These are phyloP conservation scores for Austroboletus rostrupii DNA, from an alignment of 1,284 basidiomycete genomes.

Conservation along the genomic window DNA sequence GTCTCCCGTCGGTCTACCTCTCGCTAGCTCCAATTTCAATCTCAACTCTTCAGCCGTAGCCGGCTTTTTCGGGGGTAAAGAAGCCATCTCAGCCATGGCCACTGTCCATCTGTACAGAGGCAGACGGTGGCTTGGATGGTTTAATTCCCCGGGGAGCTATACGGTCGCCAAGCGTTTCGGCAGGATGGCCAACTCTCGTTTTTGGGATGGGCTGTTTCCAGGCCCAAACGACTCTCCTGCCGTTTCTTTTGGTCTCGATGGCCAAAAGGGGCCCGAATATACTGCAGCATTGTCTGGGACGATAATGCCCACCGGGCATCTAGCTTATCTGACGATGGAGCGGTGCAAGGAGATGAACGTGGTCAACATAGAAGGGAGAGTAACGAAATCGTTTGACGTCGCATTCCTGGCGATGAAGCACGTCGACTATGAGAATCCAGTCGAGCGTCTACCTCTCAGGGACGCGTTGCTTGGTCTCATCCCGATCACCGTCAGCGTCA, in stretches of 20 bases:
- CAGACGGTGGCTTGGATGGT: background rate
- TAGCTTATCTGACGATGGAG: background rate
- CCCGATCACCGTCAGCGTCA: background rate
- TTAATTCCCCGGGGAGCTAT: background rate
- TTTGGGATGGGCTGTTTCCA: background rate
- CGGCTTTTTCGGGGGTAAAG: background rate
- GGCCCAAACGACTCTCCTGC: background rate
- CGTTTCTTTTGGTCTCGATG: background rate
- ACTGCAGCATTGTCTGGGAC: background rate
- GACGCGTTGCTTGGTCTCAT: background rate
- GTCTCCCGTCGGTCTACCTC: background rate
- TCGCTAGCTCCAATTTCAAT: background rate
- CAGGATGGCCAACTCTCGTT: background rate
- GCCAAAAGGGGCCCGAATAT: background rate
- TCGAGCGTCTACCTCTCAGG: background rate
- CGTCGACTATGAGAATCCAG: background rate
- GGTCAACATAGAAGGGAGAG: background rate
- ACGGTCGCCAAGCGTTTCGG: background rate
- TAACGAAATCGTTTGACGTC: background rate
- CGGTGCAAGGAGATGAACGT: background rate
- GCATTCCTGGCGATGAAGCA: background rate
- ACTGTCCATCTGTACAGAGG: background rate
- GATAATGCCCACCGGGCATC: background rate
- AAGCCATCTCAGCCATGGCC: background rate
- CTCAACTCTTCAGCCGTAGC: background rate